These are phyloP conservation scores for Termitomyces titanicus DNA, from an alignment of 768 basidiomycete genomes.

Conservation along the genomic window DNA sequence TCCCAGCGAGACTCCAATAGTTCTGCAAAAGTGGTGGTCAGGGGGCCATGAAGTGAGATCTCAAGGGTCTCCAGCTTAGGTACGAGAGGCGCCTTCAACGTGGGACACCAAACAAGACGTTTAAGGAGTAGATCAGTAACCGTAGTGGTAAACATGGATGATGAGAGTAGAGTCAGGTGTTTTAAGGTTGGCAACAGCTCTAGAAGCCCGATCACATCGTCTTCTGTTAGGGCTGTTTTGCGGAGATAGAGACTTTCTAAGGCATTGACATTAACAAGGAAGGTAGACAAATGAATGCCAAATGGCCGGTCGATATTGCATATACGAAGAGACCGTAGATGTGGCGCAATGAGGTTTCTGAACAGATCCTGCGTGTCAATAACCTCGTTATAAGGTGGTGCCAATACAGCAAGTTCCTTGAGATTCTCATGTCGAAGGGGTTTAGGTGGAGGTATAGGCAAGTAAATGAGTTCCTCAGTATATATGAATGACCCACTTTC, in stretches of 20 bases:
- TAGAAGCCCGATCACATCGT: constrained; percentile 29
- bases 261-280: constrained; percentile 28
- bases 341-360: constrained; percentile 30
- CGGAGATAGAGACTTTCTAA: constrained; percentile 34
- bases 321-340: constrained; percentile 33
- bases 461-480: constrained; percentile 5
- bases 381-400: constrained; percentile 30
- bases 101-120: constrained; percentile 31
- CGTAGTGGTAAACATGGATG: constrained; percentile 20
- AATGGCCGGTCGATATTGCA: constrained; percentile 35
- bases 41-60: constrained; percentile 30
- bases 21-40: constrained; percentile 29
- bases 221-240: constrained; percentile 32
- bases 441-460: constrained; percentile 2
- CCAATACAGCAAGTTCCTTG: constrained; percentile 32
- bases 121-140: constrained; percentile 31
- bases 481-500: constrained; percentile 17
- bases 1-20: constrained; percentile 32
- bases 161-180: constrained; percentile 31
- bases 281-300: constrained; percentile 27
- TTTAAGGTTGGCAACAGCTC: constrained; percentile 30
- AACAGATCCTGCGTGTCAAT: constrained; percentile 34
- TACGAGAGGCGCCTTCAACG: constrained; percentile 21
- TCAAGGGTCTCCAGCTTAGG: constrained; percentile 33
- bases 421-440: constrained; percentile 28